Percentiles rank a stretch among this genome's conserved stretches.
These are phyloP conservation scores for Cryptococcus sp. DNA, from an alignment of 1,284 basidiomycete species.

Conservation along the genomic window DNA sequence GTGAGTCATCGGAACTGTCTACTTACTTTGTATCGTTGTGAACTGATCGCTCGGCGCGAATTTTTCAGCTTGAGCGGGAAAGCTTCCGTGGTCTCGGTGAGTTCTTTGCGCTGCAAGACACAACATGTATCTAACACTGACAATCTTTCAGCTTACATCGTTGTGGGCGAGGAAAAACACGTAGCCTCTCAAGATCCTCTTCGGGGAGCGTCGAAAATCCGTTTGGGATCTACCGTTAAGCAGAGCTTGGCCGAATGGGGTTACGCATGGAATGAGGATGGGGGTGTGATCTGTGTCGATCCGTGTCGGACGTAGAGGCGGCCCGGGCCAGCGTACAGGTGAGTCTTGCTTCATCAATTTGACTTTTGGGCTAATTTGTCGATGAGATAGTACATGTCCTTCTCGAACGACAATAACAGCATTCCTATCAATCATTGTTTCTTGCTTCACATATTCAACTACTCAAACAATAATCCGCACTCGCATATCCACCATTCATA, in stretches of 20 bases:
- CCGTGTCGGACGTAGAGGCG: slow-evolving; percentile 33
- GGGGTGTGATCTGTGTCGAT: slow-evolving; percentile 86
- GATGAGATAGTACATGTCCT: no score
- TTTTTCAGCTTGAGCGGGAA: slow-evolving; percentile 74
- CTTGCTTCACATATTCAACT: no score
- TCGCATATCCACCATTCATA: no score
- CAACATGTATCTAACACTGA: not conserved
- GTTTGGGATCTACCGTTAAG: slow-evolving; percentile 78
- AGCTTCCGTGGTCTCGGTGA: slow-evolving; percentile 78
- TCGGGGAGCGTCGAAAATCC: slow-evolving; percentile 75
- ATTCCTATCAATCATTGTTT: no score
- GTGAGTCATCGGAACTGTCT: slow-evolving; percentile 60
- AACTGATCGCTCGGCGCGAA: no score
- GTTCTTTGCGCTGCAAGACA: slow-evolving; percentile 33
- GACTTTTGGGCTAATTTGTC: no score
- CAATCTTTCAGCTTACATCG: slow-evolving; percentile 66
- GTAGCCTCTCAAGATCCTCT: slow-evolving; percentile 80
- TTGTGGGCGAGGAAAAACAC: slow-evolving; percentile 95
- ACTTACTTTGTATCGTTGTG: no score
- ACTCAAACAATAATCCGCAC: no score
- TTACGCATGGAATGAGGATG: slow-evolving; percentile 92
- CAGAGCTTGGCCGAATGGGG: slow-evolving; percentile 90
- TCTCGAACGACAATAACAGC: no score
- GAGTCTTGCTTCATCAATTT: no score
- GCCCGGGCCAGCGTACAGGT: not conserved